Evolutionary conservation across 176 grass and related monocot genomes (phyloP).

Genomic region (Aechmea fasciata): DNA sequence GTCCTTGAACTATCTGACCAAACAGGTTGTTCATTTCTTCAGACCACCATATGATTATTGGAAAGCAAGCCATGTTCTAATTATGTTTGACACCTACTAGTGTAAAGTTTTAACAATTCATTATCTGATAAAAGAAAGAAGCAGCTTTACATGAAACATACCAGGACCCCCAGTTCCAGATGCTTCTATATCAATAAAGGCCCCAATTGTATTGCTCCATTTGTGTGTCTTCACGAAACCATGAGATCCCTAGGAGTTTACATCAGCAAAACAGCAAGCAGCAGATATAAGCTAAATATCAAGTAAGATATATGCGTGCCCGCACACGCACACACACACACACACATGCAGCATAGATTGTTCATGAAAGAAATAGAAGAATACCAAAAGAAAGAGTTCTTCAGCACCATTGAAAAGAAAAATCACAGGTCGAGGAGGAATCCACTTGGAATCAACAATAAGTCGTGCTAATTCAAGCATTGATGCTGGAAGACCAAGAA

Average conservation of each 20-base stretch:
- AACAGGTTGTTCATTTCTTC: not conserved
- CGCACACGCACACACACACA: not conserved
- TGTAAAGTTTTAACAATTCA: conserved; percentile 7
- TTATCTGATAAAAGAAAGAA: conserved; percentile 12
- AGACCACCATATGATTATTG: not conserved
- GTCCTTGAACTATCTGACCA: not conserved
- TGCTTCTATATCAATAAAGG: conserved; percentile 98
- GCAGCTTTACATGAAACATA: conserved; percentile 27
- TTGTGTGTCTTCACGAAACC: conserved; percentile 89
- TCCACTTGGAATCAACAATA: conserved; percentile 79
- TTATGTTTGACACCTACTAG: conserved; percentile 2
- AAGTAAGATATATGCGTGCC: not conserved
- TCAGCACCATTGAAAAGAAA: conserved; percentile 99
- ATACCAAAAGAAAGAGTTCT: conserved; percentile 98
- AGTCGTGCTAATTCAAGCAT: conserved; percentile 97
- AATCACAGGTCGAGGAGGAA: conserved; percentile 77
- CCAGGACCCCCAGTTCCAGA: conserved; percentile 88
- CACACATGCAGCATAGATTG: not conserved
- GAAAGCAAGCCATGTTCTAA: not conserved
- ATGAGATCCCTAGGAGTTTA: conserved; percentile 67
- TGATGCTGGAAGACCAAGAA: conserved; percentile 64
- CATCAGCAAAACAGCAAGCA: conserved; percentile 8
- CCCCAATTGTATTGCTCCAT: conserved; percentile 73
- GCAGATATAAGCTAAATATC: not conserved
- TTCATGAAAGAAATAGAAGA: conserved; percentile 6